These are phyloP conservation scores for Moricandia arvensis DNA, from an alignment of 345 rosid genomes.

Conservation along the genomic window DNA sequence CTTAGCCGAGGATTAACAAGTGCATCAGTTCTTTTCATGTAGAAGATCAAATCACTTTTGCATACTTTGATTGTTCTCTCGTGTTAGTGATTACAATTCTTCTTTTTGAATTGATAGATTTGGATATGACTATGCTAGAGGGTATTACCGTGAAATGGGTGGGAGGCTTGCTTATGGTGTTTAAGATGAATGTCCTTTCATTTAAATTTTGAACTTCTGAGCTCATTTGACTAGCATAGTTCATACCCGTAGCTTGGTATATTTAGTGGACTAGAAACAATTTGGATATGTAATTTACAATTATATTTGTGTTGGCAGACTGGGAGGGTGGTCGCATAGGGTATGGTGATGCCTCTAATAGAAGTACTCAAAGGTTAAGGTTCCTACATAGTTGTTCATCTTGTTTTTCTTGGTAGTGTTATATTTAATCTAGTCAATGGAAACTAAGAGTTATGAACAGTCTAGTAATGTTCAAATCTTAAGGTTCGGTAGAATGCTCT, in stretches of 20 bases:
- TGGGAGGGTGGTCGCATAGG: too few relatives aligned
- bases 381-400: background rate
- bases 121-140: slow-evolving; percentile 54
- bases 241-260: background rate
- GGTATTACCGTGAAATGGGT: slow-evolving; percentile 67
- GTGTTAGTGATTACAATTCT: too few relatives aligned
- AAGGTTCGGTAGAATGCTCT: background rate
- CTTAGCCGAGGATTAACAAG: background rate
- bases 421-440: background rate
- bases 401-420: too few relatives aligned
- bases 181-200: too few relatives aligned
- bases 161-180: slow-evolving; percentile 62
- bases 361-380: too few relatives aligned
- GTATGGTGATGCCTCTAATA: too few relatives aligned
- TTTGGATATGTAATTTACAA: too few relatives aligned
- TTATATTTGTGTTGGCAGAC: slow-evolving; percentile 30
- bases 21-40: background rate
- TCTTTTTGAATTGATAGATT: slow-evolving; percentile 46
- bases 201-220: too few relatives aligned
- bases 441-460: background rate
- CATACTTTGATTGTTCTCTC: background rate
- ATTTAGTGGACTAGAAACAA: background rate
- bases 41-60: background rate
- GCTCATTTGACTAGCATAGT: background rate
- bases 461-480: background rate